These are phyloP conservation scores for Annona squamosa DNA, from an alignment of 164 flowering plant genomes.

Conservation along the genomic window DNA sequence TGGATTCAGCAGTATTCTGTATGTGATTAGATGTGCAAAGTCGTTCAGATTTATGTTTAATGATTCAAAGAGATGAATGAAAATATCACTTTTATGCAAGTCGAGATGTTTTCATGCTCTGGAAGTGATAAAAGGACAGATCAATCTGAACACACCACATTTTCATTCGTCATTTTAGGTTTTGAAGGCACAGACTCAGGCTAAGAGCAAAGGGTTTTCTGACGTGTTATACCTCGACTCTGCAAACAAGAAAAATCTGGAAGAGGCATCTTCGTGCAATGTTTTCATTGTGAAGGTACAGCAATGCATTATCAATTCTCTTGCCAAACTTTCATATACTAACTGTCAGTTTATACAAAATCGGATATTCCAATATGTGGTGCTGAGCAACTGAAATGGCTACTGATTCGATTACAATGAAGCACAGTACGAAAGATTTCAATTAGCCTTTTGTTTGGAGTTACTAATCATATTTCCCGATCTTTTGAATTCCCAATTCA, in stretches of 20 bases:
- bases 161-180: conserved; percentile 25
- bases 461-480: too few relatives aligned
- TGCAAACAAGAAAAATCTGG: conserved; percentile 38
- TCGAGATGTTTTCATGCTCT: neutral
- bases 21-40: too few relatives aligned
- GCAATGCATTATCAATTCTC: neutral
- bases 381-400: too few relatives aligned
- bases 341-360: neutral
- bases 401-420: too few relatives aligned
- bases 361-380: neutral
- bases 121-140: neutral
- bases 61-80: neutral
- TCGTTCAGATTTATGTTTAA: too few relatives aligned
- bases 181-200: conserved; percentile 38
- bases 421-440: too few relatives aligned
- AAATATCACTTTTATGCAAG: neutral
- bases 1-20: too few relatives aligned
- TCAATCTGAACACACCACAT: neutral
- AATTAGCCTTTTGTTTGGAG: too few relatives aligned
- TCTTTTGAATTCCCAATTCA: too few relatives aligned
- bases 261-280: conserved; percentile 68
- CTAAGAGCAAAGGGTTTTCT: conserved; percentile 54
- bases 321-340: neutral
- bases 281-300: conserved; percentile 66
- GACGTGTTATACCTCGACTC: conserved; percentile 69